Percentiles rank a stretch among this genome's conserved stretches.
These are phyloP conservation scores for Stachybotrys echinatus DNA, from an alignment of 2,329 filamentous ascomycete species.

Conservation along the genomic window DNA sequence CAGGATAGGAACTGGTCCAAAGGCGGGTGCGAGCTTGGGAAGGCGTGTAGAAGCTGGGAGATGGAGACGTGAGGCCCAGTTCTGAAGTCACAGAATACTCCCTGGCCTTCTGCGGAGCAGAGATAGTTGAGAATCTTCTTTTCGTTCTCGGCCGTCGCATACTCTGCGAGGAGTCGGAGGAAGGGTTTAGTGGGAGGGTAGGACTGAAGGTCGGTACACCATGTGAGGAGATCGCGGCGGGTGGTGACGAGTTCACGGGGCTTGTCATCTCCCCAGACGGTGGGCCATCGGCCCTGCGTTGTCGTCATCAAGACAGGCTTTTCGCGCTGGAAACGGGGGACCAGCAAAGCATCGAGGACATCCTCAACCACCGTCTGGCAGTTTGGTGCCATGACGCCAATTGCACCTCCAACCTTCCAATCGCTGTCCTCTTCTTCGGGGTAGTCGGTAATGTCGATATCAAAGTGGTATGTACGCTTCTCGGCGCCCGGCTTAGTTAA, in stretches of 20 bases:
- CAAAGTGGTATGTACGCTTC: conserved; percentile 97
- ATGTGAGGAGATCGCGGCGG: conserved; percentile 84
- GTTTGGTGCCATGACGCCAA: conserved; percentile 90
- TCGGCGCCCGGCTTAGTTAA: conserved; percentile 84
- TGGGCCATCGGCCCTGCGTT: conserved; percentile 82
- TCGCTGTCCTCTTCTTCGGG: conserved; percentile 78
- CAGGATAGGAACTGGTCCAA: conserved; percentile 75
- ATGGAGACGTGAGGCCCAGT: conserved; percentile 84
- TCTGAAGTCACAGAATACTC: conserved; percentile 87
- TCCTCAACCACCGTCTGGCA: conserved; percentile 72
- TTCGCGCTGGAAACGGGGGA: conserved; percentile 78
- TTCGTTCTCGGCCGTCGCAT: conserved; percentile 74
- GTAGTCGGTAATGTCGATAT: conserved; percentile 94
- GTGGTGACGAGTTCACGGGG: conserved; percentile 84
- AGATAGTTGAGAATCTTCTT: conserved; percentile 84
- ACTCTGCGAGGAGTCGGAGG: conserved; percentile 78
- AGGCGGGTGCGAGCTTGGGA: conserved; percentile 86
- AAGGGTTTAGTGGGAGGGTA: conserved; percentile 86
- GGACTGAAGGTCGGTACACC: conserved; percentile 92
- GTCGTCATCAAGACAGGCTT: conserved; percentile 79
- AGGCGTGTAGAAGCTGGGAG: conserved; percentile 80
- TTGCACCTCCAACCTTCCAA: conserved; percentile 94
- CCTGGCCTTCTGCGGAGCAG: conserved; percentile 84
- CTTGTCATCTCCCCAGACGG: conserved; percentile 92
- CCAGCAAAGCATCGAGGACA: conserved; percentile 72